These are phyloP conservation scores for Amylocarpus encephaloides DNA, from an alignment of 2,329 filamentous ascomycete genomes.

Conservation along the genomic window DNA sequence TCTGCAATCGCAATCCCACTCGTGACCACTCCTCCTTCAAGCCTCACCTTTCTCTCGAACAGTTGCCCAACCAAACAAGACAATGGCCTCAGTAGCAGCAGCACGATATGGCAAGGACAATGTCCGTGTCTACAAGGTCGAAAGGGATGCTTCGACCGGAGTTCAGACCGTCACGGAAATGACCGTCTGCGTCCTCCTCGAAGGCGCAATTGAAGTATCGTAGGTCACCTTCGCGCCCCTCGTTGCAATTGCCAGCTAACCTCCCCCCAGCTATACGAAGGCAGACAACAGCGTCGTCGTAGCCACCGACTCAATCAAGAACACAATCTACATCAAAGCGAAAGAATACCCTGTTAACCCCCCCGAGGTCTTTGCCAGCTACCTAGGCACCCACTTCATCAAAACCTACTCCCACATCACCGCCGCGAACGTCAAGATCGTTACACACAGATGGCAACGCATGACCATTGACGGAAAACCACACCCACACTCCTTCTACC, in stretches of 20 bases:
- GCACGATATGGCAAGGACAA: conserved; percentile 94
- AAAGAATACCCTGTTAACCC: conserved; percentile 90
- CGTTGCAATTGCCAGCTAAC: conserved; percentile 5
- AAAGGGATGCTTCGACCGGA: conserved; percentile 69
- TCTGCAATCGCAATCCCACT: background rate
- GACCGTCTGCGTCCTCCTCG: conserved; percentile 86
- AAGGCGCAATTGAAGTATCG: conserved; percentile 85
- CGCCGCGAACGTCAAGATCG: conserved; percentile 71
- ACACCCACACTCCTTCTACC: conserved; percentile 91
- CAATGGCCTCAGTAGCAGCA: conserved; percentile 51
- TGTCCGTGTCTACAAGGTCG: conserved; percentile 93
- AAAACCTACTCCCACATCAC: conserved; percentile 84
- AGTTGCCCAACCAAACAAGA: conserved; percentile 6
- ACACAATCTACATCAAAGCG: conserved; percentile 90
- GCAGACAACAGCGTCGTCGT: conserved; percentile 95
- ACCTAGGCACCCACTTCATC: conserved; percentile 83
- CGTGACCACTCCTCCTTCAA: background rate
- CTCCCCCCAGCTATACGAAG: conserved; percentile 66
- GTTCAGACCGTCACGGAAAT: conserved; percentile 87
- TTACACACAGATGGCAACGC: conserved; percentile 86
- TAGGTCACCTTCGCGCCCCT: conserved; percentile 37
- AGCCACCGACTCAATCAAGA: conserved; percentile 96
- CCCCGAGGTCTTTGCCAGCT: conserved; percentile 83
- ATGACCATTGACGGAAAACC: conserved; percentile 81
- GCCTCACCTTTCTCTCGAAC: background rate